phyloP scores from a whole-genome alignment of 495 filamentous ascomycete genomes.

The Acidomyces sp. region DNA sequence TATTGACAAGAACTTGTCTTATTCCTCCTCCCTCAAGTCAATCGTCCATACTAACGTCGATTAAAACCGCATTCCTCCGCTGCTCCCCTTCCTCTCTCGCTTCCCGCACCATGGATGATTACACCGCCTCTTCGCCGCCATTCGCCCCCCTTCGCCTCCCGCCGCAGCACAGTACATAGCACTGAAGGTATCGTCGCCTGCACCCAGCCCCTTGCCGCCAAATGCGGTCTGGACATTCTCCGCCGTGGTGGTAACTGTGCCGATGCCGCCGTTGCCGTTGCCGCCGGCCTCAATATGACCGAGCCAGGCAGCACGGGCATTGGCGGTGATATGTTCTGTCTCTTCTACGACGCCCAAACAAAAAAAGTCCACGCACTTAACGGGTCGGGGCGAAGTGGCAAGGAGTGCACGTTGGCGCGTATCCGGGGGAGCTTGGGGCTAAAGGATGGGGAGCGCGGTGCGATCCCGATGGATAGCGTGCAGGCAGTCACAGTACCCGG shows the following conservation, averaged over 20 bases:
- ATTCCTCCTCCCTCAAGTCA: too few relatives aligned
- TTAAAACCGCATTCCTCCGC: too few relatives aligned
- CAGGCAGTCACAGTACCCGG: slow-evolving; percentile 80
- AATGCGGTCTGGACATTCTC: slow-evolving; percentile 73
- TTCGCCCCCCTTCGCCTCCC: slow-evolving; percentile 61
- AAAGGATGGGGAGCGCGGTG: slow-evolving; percentile 43
- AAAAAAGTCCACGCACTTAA: slow-evolving; percentile 75
- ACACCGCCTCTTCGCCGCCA: slow-evolving; percentile 50
- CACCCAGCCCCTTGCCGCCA: slow-evolving; percentile 80
- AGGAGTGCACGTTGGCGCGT: slow-evolving; percentile 51
- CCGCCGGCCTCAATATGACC: slow-evolving; percentile 82
- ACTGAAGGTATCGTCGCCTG: slow-evolving; percentile 85
- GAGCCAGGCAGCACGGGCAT: slow-evolving; percentile 93
- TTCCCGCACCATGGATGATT: slow-evolving; percentile 33
- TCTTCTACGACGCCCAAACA: slow-evolving; percentile 77
- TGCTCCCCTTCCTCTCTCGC: too few relatives aligned
- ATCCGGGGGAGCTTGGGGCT: slow-evolving; percentile 58
- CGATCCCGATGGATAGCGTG: slow-evolving; percentile 63
- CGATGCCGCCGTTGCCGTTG: slow-evolving; percentile 86
- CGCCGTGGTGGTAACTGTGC: slow-evolving; percentile 86
- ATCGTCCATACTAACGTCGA: too few relatives aligned
- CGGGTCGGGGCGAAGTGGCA: slow-evolving; percentile 72
- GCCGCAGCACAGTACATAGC: slow-evolving; percentile 85
- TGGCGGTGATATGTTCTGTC: slow-evolving; percentile 94
- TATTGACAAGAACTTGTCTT: too few relatives aligned